Conservation (phyloP, 345 rosid genomes). For the Hypericum androsaemum region DNA sequence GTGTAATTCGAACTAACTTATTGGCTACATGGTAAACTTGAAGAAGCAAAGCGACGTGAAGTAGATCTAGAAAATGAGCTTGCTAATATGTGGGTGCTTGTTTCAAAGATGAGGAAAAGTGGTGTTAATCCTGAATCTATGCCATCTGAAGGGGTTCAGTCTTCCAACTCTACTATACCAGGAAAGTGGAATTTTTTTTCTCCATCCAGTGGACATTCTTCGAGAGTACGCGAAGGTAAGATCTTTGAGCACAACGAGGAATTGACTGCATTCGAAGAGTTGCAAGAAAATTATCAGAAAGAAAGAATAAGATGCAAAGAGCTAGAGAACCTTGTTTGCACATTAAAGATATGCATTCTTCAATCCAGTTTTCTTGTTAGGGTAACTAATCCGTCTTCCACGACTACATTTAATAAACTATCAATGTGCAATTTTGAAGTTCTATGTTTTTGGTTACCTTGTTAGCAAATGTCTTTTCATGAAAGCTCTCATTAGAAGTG, state of each 20-base stretch:
- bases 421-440: background rate
- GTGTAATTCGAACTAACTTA: too few relatives aligned
- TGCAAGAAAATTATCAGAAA: conserved; percentile 24
- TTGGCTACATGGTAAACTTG: conserved; percentile 28
- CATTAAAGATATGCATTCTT: conserved; percentile 37
- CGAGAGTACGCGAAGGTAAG: conserved; percentile 21
- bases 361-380: background rate
- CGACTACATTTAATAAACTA: background rate
- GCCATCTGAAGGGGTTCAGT: conserved; percentile 11
- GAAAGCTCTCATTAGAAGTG: too few relatives aligned
- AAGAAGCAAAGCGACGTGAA: conserved; percentile 44
- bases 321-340: conserved; percentile 34
- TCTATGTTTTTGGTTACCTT: too few relatives aligned
- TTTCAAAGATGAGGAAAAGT: conserved; percentile 37
- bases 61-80: conserved; percentile 49
- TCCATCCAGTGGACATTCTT: conserved; percentile 15
- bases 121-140: conserved; percentile 21
- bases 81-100: conserved; percentile 53
- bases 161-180: conserved; percentile 12
- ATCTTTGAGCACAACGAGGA: conserved; percentile 18
- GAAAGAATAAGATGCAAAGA: conserved; percentile 44
- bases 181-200: conserved; percentile 20
- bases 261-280: conserved; percentile 18
- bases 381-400: background rate
- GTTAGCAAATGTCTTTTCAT: too few relatives aligned